Evolutionary conservation across 75 land plant species (phyloP).

Genomic region (Adiantum capillusveneris): DNA sequence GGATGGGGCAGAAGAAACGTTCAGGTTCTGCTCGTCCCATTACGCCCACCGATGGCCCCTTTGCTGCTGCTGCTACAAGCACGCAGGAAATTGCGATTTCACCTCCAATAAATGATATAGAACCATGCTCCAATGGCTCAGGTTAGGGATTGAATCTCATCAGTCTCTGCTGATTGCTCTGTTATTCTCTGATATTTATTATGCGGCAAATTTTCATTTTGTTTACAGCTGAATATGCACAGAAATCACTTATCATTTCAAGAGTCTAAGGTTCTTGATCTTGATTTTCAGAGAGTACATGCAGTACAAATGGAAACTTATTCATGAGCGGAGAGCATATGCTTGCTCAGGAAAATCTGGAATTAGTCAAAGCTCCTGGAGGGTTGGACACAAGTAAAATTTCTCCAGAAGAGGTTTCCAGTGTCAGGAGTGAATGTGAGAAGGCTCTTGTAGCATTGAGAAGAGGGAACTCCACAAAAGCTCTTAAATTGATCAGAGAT

Average conservation of each 20-base stretch:
- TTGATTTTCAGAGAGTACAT: not conserved
- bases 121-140: not conserved
- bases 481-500: constrained; percentile 66
- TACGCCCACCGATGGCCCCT: not conserved
- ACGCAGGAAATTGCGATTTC: not conserved
- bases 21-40: not conserved
- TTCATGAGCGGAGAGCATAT: not conserved
- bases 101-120: not conserved
- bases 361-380: not conserved
- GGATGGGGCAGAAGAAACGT: constrained; percentile 10
- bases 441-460: constrained; percentile 57
- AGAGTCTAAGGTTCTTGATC: too few relatives aligned
- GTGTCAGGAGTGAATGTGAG: constrained; percentile 66
- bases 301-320: not conserved
- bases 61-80: not conserved
- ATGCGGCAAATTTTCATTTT: too few relatives aligned
- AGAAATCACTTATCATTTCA: too few relatives aligned
- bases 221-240: too few relatives aligned
- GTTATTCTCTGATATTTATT: not conserved
- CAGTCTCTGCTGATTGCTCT: not conserved
- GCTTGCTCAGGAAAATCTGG: not conserved
- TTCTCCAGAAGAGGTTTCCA: constrained; percentile 7
- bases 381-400: not conserved
- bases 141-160: not conserved
- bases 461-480: constrained; percentile 74